Evolutionary conservation across 306 rosid genomes (phyloP), one percentile per base, ranked within the genome.

Genomic region (Vigna trinervia): DNA sequence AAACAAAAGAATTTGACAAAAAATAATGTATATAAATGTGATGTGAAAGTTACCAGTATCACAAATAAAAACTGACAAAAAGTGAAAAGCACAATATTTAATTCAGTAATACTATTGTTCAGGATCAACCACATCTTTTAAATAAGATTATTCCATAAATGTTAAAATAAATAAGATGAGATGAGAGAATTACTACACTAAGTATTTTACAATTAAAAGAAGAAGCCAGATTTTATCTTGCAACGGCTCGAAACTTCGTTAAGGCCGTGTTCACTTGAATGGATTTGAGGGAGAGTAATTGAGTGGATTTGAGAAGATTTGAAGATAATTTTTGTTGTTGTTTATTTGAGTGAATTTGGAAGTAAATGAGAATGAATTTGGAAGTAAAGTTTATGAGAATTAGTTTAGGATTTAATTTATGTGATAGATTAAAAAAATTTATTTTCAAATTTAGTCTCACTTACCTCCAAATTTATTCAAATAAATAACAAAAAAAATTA

Each of bases 201-300:
- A 77, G 69, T 86, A 91, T 83, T 79, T 78, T 87, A 91, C 92
- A 87, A 81, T 84, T 86, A 75, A 76, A 61, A 78, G 79, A 73
- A 57, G 84, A 73, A 57, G 85, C 86, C 78, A 80, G 75, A 78
- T 20, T 74, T 77, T 83, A 84, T 82, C 81, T 76, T 81, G 69
- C 82, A 69, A 41, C 51, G 43, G 71, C 85, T 76, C 58, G 74
- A 45, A 81, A 60, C 52, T 71, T 53, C 79, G 74, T 83, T 78
- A 77, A 17, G 19, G 19, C 19, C 19, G 19, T 17, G 19, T 17
- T 17, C 19, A 17, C 19, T 17, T 17, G 19, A 17, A 0, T 17
- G 19, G 19, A 17, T 17, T 17, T 17, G 19, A 17, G 19, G 19
- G 19, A 17, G 19, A 17, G 19, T 17, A 17, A 17, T 17, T 17